Conservation (phyloP, 108 stramenopile genomes). For the Cyclotella atomus region DNA sequence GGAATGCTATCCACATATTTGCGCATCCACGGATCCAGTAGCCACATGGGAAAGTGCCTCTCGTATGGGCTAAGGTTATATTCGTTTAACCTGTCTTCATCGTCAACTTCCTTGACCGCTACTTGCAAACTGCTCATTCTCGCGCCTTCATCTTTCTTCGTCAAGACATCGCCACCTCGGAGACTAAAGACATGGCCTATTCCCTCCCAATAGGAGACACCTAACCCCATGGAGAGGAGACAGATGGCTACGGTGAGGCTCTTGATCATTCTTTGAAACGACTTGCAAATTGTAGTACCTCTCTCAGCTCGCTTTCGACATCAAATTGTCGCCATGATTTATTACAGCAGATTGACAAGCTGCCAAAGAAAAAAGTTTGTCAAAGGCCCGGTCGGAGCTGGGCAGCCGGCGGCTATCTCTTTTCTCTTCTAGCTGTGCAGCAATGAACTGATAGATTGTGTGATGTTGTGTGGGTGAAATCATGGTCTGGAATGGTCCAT, state of each 20-base stretch:
- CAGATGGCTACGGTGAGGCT: background rate
- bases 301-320: too few species aligned
- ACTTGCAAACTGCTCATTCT: background rate
- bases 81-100: background rate
- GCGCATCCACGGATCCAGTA: constrained; percentile 2
- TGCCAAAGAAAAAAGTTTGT: too few species aligned
- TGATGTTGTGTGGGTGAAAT: too few species aligned
- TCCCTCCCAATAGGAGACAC: background rate
- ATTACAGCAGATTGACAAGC: too few species aligned
- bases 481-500: too few species aligned
- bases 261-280: background rate
- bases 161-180: background rate
- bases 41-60: background rate
- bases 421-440: too few species aligned
- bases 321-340: too few species aligned
- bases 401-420: too few species aligned
- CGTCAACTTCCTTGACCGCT: background rate
- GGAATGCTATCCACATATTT: background rate
- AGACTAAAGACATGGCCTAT: background rate
- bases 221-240: background rate
- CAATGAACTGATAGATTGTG: too few species aligned
- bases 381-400: too few species aligned
- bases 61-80: constrained; percentile 8
- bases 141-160: background rate
- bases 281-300: too few species aligned